These are phyloP conservation scores for Macadamia integrifolia DNA, from an alignment of 164 flowering plant genomes.

Conservation along the genomic window DNA sequence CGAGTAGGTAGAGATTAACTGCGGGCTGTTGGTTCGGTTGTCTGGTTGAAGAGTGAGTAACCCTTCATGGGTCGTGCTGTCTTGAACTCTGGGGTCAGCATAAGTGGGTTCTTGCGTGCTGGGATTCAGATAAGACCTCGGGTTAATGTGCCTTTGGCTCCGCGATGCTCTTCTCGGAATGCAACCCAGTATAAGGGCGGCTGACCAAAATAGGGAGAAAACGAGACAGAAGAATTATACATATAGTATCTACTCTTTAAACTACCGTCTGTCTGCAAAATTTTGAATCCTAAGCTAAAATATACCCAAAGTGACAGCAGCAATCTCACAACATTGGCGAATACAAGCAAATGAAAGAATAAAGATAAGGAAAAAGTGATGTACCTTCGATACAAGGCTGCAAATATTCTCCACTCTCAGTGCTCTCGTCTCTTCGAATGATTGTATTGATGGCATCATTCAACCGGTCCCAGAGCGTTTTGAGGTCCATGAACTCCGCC, in stretches of 20 bases:
- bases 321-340: conserved; percentile 1
- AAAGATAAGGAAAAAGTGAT: not conserved
- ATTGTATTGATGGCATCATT: conserved; percentile 84
- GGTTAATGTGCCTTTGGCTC: conserved; percentile 71
- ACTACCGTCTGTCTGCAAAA: conserved; percentile 2
- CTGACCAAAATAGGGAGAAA: conserved; percentile 33
- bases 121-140: conserved; percentile 61
- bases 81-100: conserved; percentile 20
- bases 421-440: conserved; percentile 72
- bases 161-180: conserved; percentile 76
- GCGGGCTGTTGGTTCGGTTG: conserved; percentile 11
- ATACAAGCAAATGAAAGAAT: not conserved
- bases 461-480: conserved; percentile 71
- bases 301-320: conserved; percentile 4
- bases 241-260: conserved; percentile 2
- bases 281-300: not conserved
- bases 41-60: conserved; percentile 13
- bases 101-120: conserved; percentile 37
- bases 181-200: conserved; percentile 89
- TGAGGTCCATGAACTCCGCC: conserved; percentile 74
- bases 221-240: not conserved
- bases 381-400: conserved; percentile 97
- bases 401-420: conserved; percentile 71
- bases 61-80: conserved; percentile 15
- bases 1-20: conserved; percentile 3